Percentiles rank a stretch among this genome's conserved stretches.
phyloP scores from a whole-genome alignment of 2,329 filamentous ascomycete species.

The Keithomyces neogunnii region DNA sequence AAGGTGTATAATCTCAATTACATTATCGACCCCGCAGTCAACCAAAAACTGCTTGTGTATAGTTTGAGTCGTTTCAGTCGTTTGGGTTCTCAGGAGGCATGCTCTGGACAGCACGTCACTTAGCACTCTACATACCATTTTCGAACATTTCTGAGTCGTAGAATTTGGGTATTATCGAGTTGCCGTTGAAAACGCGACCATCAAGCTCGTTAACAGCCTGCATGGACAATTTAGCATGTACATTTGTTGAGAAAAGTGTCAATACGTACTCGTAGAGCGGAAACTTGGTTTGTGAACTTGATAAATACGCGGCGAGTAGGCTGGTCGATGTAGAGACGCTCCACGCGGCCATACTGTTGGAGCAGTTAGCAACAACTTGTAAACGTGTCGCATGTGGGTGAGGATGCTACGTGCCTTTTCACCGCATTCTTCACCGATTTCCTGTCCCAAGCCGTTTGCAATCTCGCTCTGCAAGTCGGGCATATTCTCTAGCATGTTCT shows the following conservation, averaged over 20 bases:
- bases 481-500: constrained; percentile 80
- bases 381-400: neutral
- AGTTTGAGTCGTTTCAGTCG: no score
- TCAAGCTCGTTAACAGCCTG: constrained; percentile 86
- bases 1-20: no score
- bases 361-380: constrained; percentile 5
- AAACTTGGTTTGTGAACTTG: constrained; percentile 80
- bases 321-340: constrained; percentile 67
- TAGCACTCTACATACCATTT: constrained; percentile 42
- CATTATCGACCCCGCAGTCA: no score
- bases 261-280: constrained; percentile 66
- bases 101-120: neutral
- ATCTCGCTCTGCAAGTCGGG: constrained; percentile 70
- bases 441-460: constrained; percentile 68
- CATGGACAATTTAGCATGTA: neutral
- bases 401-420: constrained; percentile 47
- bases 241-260: neutral
- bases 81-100: neutral
- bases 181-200: constrained; percentile 81
- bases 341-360: constrained; percentile 68
- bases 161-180: constrained; percentile 72
- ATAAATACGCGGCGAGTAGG: constrained; percentile 70
- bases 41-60: no score
- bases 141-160: constrained; percentile 81
- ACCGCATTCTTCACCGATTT: constrained; percentile 90